A percentile compares a stretch with the other conserved stretches of the same genome.
phyloP scores from a whole-genome alignment of 495 filamentous ascomycete genomes.

The Niebla homalea region DNA sequence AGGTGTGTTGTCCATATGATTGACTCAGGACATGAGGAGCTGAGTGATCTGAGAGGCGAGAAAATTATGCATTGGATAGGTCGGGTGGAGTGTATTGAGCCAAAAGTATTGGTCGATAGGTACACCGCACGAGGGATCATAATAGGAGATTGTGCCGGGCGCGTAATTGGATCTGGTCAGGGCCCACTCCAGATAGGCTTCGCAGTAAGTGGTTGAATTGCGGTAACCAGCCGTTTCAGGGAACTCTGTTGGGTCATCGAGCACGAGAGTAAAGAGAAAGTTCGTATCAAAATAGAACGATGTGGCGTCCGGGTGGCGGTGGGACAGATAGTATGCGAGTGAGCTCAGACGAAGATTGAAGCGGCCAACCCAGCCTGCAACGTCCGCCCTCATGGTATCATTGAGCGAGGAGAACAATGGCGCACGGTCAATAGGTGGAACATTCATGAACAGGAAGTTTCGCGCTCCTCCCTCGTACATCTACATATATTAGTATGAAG shows the following conservation, averaged over 20 bases:
- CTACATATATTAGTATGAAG: constrained; percentile 13
- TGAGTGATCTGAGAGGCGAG: constrained; percentile 37
- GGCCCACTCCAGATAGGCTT: constrained; percentile 40
- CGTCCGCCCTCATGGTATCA: not conserved
- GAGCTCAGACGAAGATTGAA: constrained; percentile 15
- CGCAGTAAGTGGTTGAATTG: constrained; percentile 43
- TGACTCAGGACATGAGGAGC: constrained; percentile 19
- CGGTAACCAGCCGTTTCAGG: constrained; percentile 30
- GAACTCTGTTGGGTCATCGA: constrained; percentile 38
- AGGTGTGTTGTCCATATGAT: not conserved
- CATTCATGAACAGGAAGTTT: constrained; percentile 64
- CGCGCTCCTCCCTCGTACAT: constrained; percentile 53
- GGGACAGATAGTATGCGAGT: constrained; percentile 11
- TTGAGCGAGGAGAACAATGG: constrained; percentile 5
- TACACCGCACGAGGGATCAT: constrained; percentile 33
- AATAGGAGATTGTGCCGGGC: constrained; percentile 28
- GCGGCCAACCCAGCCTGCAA: constrained; percentile 13
- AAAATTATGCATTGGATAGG: constrained; percentile 43
- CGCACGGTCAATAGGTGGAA: constrained; percentile 53
- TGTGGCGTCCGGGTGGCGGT: constrained; percentile 12
- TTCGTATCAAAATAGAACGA: constrained; percentile 31
- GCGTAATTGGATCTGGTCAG: constrained; percentile 33
- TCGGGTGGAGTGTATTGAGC: constrained; percentile 50
- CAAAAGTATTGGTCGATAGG: constrained; percentile 50
- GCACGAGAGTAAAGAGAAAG: constrained; percentile 36